Evolutionary conservation across 495 filamentous ascomycete species (phyloP), one percentile per base, ranked within the genome.

Genomic region (Antarctomyces pellizariae): DNA sequence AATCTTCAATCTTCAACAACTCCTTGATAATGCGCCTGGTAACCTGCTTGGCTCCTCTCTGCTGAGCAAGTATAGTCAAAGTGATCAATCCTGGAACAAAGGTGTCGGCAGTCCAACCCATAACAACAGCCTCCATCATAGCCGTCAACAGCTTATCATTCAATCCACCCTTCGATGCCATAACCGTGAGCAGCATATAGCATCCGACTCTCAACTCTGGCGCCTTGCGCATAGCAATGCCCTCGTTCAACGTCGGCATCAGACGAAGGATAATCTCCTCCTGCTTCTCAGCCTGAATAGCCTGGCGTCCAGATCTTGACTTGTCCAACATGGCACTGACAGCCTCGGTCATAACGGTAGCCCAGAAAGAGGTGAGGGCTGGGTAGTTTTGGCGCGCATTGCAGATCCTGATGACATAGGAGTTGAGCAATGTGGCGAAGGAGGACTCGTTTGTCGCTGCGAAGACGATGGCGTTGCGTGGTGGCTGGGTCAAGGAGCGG

Each of bases 141-240:
- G 66, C 67, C 30, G 68, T 55, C 14, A 93, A 47, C 3, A 79
- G 61, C 25, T 61, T 62, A 36, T 92, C 78, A 14, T 71, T 61
- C 9, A 93, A 57, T 13, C 56, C 53, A 5, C 69, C 65, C 44
- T 91, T 95, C 12, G 77, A 69, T 5, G 71, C 80, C 28, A 95
- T 53, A 28, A 93, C 63, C 0, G 76, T 69, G 13, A 78, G 57
- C 14, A 93, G 64, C 78, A 90, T 91, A 42, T 90, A 93, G 39
- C 70, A 79, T 12, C 71, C 79, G 34, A 84, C 60, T 25, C 77
- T 67, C 21, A 92, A 52, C 29, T 84, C 74, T 0, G 78, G 62
- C 0, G 68, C 59, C 16, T 71, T 62, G 32, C 68, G 67, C 53
- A 83, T 62, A 7, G 62, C 56, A 24, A 95, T 59, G 3, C 67